phyloP scores from a whole-genome alignment of 1,139 yeast species.

The Saccharomyces hybrid region DNA sequence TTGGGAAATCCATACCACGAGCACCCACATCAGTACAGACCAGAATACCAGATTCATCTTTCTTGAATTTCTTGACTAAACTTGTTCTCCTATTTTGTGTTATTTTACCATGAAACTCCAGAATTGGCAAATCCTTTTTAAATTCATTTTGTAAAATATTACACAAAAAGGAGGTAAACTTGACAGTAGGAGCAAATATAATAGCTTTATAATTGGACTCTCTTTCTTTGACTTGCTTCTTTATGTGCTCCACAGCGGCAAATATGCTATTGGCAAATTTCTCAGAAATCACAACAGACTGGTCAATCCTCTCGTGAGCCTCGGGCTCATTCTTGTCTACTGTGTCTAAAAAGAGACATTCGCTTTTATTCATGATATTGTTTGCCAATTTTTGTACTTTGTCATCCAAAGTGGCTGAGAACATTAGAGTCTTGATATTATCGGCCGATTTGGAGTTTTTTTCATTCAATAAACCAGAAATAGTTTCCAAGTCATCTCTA shows the following conservation, averaged over 20 bases:
- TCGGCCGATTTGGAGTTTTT: constrained; percentile 33
- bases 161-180: constrained; percentile 52
- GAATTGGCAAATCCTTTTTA: constrained; percentile 24
- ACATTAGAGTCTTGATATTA: constrained; percentile 57
- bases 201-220: constrained; percentile 58
- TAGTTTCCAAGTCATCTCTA: constrained; percentile 51
- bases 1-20: constrained; percentile 91
- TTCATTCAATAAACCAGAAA: constrained; percentile 42
- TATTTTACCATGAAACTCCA: constrained; percentile 63
- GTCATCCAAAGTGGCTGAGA: constrained; percentile 80
- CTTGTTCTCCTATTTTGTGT: constrained; percentile 40
- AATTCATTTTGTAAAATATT: constrained; percentile 32
- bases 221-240: constrained; percentile 24
- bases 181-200: constrained; percentile 74
- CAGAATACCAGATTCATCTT: constrained; percentile 45
- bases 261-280: constrained; percentile 44
- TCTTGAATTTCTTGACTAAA: constrained; percentile 26
- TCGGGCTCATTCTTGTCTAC: constrained; percentile 69
- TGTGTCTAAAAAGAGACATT: constrained; percentile 66
- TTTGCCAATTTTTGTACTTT: constrained; percentile 60
- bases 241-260: constrained; percentile 46
- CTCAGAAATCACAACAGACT: constrained; percentile 48
- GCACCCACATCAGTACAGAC: constrained; percentile 93
- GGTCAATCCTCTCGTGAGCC: constrained; percentile 70
- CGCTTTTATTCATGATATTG: constrained; percentile 49